Conservation (phyloP, 805 yeast genomes). For the Ogataea polymorpha region DNA sequence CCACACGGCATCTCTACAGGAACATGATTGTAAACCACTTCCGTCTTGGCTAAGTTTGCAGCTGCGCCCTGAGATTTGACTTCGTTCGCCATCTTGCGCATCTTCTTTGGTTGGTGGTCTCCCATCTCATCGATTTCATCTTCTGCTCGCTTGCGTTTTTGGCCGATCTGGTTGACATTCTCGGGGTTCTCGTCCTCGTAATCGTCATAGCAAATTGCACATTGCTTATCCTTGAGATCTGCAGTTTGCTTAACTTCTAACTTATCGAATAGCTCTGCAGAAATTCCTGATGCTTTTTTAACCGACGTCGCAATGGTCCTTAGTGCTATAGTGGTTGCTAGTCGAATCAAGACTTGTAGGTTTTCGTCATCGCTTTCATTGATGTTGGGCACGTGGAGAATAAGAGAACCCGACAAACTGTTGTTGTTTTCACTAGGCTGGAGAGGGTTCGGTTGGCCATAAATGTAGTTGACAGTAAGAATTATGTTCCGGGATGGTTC, state of each 20-base stretch:
- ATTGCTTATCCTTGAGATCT: slow-evolving; percentile 36
- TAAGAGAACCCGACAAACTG: slow-evolving; percentile 49
- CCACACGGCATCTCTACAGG: slow-evolving; percentile 80
- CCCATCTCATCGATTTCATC: slow-evolving; percentile 9
- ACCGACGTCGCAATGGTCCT: slow-evolving; percentile 54
- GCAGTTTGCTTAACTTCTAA: slow-evolving; percentile 38
- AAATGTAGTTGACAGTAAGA: slow-evolving; percentile 39
- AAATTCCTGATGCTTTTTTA: slow-evolving; percentile 49
- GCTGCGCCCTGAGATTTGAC: slow-evolving; percentile 11
- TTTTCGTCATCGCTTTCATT: slow-evolving; percentile 56
- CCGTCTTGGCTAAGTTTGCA: slow-evolving; percentile 23
- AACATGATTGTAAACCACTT: slow-evolving; percentile 44
- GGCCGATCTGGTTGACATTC: slow-evolving; percentile 6
- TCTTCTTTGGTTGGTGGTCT: slow-evolving; percentile 10
- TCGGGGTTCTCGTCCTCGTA: slow-evolving; percentile 26
- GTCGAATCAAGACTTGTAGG: slow-evolving; percentile 55
- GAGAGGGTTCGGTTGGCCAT: slow-evolving; percentile 24
- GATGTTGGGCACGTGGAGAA: slow-evolving; percentile 66
- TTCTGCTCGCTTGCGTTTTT: slow-evolving; percentile 16
- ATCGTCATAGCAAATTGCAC: slow-evolving; percentile 66
- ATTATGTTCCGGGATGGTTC: slow-evolving; percentile 37
- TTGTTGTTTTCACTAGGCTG: slow-evolving; percentile 31
- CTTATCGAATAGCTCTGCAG: slow-evolving; percentile 49
- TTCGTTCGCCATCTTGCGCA: slow-evolving; percentile 13
- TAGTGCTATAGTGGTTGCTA: slow-evolving; percentile 70